phyloP scores from a whole-genome alignment of 257 asterid species.

The Ajuga chamaepitys region DNA sequence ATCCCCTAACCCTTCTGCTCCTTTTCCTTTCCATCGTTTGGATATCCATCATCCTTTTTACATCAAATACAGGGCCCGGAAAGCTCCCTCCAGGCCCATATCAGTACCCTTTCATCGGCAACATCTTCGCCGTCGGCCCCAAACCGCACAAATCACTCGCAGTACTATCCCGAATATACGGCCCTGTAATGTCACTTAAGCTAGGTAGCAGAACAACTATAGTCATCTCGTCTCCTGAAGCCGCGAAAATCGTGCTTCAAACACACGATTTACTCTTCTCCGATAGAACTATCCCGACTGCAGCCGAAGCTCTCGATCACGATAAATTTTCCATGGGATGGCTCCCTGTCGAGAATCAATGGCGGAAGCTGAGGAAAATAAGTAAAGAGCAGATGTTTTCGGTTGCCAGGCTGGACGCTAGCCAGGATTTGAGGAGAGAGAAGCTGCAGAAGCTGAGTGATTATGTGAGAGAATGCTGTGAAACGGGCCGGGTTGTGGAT shows the following conservation, averaged over 20 bases:
- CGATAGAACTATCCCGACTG: not conserved
- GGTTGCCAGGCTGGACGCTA: conserved; percentile 18
- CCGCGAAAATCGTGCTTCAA: not conserved
- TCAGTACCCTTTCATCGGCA: conserved; percentile 10
- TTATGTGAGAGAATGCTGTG: conserved; percentile 20
- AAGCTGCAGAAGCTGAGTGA: conserved; percentile 28
- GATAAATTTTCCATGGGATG: conserved; percentile 17
- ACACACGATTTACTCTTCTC: conserved; percentile 8
- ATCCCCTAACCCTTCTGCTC: not conserved
- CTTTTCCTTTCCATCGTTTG: not conserved
- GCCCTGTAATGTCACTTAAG: conserved; percentile 15
- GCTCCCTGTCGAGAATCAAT: conserved; percentile 22
- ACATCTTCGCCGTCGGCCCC: conserved; percentile 15
- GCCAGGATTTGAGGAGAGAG: conserved; percentile 27
- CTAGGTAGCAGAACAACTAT: conserved; percentile 13
- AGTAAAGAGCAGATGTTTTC: conserved; percentile 38
- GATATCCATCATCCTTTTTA: not conserved
- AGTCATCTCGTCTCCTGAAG: conserved; percentile 12
- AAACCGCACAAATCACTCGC: conserved; percentile 24
- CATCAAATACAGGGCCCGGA: conserved; percentile 4
- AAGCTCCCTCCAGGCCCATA: conserved; percentile 21
- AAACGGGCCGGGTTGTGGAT: conserved; percentile 33
- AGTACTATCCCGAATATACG: conserved; percentile 1
- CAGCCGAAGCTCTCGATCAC: not conserved
- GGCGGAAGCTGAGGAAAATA: conserved; percentile 35